Evolutionary conservation across 2,329 filamentous ascomycete genomes (phyloP).

Genomic region (Byssochlamys sp.): DNA sequence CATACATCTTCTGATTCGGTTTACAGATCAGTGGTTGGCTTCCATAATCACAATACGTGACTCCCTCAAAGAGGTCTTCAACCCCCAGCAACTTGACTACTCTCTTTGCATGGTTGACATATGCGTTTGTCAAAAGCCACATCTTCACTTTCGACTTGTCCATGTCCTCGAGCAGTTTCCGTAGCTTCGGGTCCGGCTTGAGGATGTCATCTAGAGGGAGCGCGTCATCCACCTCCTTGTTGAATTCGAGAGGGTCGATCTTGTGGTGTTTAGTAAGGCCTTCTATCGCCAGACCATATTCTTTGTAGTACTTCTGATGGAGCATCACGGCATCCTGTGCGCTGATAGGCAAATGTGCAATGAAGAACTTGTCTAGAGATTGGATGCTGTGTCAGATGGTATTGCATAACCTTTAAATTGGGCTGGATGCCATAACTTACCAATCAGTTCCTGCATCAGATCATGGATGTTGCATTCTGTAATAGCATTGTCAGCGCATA

Average conservation of each 20-base stretch:
- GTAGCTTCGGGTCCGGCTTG: slow-evolving; percentile 64
- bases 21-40: slow-evolving; percentile 71
- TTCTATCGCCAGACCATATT: slow-evolving; percentile 94
- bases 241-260: slow-evolving; percentile 91
- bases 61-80: slow-evolving; percentile 83
- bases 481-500: slow-evolving; percentile 7
- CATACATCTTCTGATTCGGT: slow-evolving; percentile 70
- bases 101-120: slow-evolving; percentile 73
- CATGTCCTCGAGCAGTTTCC: slow-evolving; percentile 68
- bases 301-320: slow-evolving; percentile 85
- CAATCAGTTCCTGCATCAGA: slow-evolving; percentile 76
- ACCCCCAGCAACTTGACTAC: slow-evolving; percentile 73
- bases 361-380: slow-evolving; percentile 48
- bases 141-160: slow-evolving; percentile 73
- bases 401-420: background rate
- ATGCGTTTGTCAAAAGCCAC: slow-evolving; percentile 96
- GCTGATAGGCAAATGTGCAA: slow-evolving; percentile 61
- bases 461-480: slow-evolving; percentile 71
- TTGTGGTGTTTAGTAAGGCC: slow-evolving; percentile 87
- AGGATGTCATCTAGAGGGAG: slow-evolving; percentile 78
- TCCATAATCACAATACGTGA: slow-evolving; percentile 88
- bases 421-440: slow-evolving; percentile 19
- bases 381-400: background rate
- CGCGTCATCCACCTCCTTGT: slow-evolving; percentile 86
- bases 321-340: slow-evolving; percentile 72